Base-by-base conservation (phyloP, 208 protist species). In the Crithidia brevicula region DNA sequence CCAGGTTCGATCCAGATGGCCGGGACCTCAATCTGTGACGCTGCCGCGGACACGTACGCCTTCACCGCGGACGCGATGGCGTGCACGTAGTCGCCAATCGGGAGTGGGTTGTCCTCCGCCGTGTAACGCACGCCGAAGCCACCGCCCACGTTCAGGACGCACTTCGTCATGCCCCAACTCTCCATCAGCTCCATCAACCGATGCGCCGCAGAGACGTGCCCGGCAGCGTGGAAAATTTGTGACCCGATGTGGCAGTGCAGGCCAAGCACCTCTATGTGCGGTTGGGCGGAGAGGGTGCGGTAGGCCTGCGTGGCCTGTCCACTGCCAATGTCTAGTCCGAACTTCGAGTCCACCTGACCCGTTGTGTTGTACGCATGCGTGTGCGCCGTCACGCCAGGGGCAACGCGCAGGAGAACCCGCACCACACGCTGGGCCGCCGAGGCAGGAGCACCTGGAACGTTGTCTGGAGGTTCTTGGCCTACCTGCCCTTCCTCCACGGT, bases 361-460 rank as follows among this genome's bases (percentile, higher is more conserved):
- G 60, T 67, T 15, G 60, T 67, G 60, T 67, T 67, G 60, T 67
- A 23, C 33, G 23, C 60, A 47, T 54, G 60, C 6, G 60, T 67
- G 60, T 56, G 60, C 13, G 60, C 45, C 9, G 60, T 67, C 16
- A 67, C 60, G 1, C 60, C 60, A 0, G 60, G 60, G 2, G 60
- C 43, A 15, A 67, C 60, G 10, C 60, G 47, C 43, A 67, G 33
- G 33, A 56, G 34, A 6, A 67, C 60, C 18, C 34, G 43, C 60
- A 56, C 47, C 16, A 60, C 54, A 20, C 18, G 36, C 25, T 23
- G 36, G 5, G 33, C 1, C 47, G 30, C 6, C 13, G 16, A 40
- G n/a, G n/a, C n/a, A n/a, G n/a, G n/a, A n/a, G n/a, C n/a, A n/a
- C n/a, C n/a, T n/a, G n/a, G n/a, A n/a, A n/a, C n/a, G n/a, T n/a